A percentile compares a stretch with the other conserved stretches of the same genome.
Evolutionary conservation across 345 rosid species (phyloP).

Genomic region (Citrus unshiu): DNA sequence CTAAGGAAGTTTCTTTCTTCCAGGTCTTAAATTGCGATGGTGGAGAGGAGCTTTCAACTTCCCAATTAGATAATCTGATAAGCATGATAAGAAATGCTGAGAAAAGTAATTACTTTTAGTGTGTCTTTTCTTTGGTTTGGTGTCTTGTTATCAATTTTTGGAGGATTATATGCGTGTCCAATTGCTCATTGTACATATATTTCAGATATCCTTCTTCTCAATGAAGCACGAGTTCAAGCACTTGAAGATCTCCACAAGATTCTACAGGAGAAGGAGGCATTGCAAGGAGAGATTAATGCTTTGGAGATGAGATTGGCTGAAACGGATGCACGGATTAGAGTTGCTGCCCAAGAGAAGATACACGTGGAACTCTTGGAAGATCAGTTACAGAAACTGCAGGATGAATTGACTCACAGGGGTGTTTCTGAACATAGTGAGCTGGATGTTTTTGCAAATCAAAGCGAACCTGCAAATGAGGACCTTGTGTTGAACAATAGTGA

Average conservation of each 20-base stretch:
- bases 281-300: conserved; percentile 68
- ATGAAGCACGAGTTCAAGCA: conserved; percentile 73
- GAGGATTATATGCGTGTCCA: neutral
- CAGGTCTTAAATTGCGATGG: conserved; percentile 53
- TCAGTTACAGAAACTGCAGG: conserved; percentile 61
- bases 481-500: conserved; percentile 30
- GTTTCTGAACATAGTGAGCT: conserved; percentile 21
- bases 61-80: conserved; percentile 63
- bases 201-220: conserved; percentile 79
- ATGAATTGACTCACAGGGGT: conserved; percentile 45
- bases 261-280: conserved; percentile 65
- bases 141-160: neutral
- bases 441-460: conserved; percentile 17
- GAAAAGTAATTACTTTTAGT: conserved; percentile 45
- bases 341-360: conserved; percentile 73
- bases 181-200: conserved; percentile 14
- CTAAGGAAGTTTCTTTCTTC: conserved; percentile 11
- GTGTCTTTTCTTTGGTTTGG: neutral
- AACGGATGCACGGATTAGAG: conserved; percentile 79
- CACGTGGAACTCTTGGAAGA: conserved; percentile 66
- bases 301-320: conserved; percentile 78
- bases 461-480: conserved; percentile 21
- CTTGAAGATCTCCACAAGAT: conserved; percentile 65
- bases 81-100: conserved; percentile 82
- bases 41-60: conserved; percentile 38